Percentiles rank a stretch among this genome's conserved stretches.
These are phyloP conservation scores for Stephanodiscus triporus DNA, from an alignment of 108 stramenopile species.

Conservation along the genomic window DNA sequence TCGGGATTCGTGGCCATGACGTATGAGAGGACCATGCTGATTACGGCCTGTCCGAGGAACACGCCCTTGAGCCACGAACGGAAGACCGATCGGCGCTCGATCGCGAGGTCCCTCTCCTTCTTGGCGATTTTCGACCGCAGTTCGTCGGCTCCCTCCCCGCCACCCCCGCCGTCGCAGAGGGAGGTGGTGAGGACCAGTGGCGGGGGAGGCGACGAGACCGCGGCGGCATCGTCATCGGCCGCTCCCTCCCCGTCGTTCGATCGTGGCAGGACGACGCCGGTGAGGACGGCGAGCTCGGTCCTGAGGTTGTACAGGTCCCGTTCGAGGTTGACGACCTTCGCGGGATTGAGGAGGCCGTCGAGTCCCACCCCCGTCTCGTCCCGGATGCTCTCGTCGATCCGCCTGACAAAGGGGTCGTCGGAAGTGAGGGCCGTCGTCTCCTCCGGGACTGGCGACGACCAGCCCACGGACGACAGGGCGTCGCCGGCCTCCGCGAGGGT, in stretches of 20 bases:
- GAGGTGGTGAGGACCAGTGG: slow-evolving; percentile 35
- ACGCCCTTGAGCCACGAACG: slow-evolving; percentile 95
- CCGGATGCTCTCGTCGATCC: slow-evolving; percentile 76
- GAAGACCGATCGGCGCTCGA: slow-evolving; percentile 93
- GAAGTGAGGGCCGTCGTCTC: slow-evolving; percentile 61
- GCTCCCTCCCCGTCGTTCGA: no score
- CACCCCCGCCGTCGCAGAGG: slow-evolving; percentile 69
- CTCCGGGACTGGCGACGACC: background rate
- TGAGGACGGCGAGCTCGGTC: slow-evolving; percentile 62
- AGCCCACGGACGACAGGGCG: no score
- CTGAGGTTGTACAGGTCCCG: slow-evolving; percentile 83
- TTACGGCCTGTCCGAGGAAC: slow-evolving; percentile 89
- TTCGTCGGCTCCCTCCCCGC: slow-evolving; percentile 66
- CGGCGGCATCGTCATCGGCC: slow-evolving; percentile 26
- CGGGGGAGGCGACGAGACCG: slow-evolving; percentile 7
- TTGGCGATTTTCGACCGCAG: slow-evolving; percentile 79
- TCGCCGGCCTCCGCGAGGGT: no score
- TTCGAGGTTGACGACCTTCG: slow-evolving; percentile 93
- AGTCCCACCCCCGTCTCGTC: slow-evolving; percentile 72
- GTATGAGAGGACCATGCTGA: slow-evolving; percentile 80
- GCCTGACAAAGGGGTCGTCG: slow-evolving; percentile 80
- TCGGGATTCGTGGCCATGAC: slow-evolving; percentile 88
- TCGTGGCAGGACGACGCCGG: slow-evolving; percentile 20
- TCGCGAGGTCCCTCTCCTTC: slow-evolving; percentile 80
- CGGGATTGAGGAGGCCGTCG: slow-evolving; percentile 89